phyloP scores from a whole-genome alignment of 345 rosid genomes.

The Isatis tinctoria region DNA sequence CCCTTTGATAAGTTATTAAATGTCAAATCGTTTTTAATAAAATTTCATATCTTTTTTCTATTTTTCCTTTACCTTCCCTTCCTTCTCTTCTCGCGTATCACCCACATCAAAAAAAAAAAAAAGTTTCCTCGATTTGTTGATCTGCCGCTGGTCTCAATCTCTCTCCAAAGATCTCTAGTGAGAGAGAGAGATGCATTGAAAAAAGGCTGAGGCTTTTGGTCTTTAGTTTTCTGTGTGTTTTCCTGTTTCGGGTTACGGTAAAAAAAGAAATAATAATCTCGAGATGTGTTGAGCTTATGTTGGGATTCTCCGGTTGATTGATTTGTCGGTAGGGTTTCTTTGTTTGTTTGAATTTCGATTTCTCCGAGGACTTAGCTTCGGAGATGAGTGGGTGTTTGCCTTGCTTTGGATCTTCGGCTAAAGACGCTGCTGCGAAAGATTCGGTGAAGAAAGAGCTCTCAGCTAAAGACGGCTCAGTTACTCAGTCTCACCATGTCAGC shows the following conservation, averaged over 20 bases:
- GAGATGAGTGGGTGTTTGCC: constrained; percentile 97
- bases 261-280: neutral
- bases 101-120: constrained; percentile 25
- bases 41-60: neutral
- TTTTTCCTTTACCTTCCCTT: constrained; percentile 41
- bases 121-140: constrained; percentile 70
- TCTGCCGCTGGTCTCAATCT: constrained; percentile 69
- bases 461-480: constrained; percentile 64
- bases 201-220: constrained; percentile 21
- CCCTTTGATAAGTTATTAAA: constrained; percentile 5
- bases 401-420: constrained; percentile 91
- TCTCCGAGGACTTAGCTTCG: constrained; percentile 26
- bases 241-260: neutral
- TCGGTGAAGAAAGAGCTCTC: constrained; percentile 62
- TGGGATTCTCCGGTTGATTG: constrained; percentile 35
- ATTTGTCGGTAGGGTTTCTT: constrained; percentile 39
- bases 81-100: constrained; percentile 38
- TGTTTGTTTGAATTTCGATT: constrained; percentile 39
- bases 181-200: constrained; percentile 33
- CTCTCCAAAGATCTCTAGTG: constrained; percentile 48
- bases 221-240: constrained; percentile 4
- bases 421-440: constrained; percentile 63
- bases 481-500: constrained; percentile 68
- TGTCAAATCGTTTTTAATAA: constrained; percentile 13
- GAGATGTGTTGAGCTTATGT: constrained; percentile 33